phyloP scores from a whole-genome alignment of 164 flowering plant genomes.

The Paratinospora sagittata region DNA sequence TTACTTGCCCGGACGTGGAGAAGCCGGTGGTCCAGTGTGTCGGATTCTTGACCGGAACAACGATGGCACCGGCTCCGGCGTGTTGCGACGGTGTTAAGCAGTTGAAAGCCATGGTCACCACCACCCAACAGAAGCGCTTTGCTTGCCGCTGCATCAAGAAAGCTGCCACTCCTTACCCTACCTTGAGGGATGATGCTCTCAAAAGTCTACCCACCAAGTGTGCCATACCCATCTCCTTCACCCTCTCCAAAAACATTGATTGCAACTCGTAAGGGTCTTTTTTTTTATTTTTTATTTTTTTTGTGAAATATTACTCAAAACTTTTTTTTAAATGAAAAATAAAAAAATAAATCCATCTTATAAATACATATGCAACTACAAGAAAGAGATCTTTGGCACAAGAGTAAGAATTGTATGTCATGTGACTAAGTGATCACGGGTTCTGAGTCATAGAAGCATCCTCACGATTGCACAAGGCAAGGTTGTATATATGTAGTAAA shows the following conservation, averaged over 20 bases:
- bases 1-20: constrained; percentile 13
- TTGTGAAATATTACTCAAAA: too few relatives aligned
- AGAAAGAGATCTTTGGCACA: too few relatives aligned
- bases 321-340: too few relatives aligned
- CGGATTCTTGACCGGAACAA: constrained; percentile 11
- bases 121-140: neutral
- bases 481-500: too few relatives aligned
- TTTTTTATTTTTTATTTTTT: too few relatives aligned
- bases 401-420: too few relatives aligned
- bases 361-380: too few relatives aligned
- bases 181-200: constrained; percentile 8
- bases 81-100: constrained; percentile 14
- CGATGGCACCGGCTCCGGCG: neutral
- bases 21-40: constrained; percentile 7
- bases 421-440: too few relatives aligned
- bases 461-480: too few relatives aligned
- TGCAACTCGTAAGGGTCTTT: constrained; percentile 5
- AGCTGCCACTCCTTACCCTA: neutral
- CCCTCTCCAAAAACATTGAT: neutral
- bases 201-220: constrained; percentile 12
- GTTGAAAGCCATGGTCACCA: neutral
- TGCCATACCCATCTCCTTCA: neutral
- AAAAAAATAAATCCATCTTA: too few relatives aligned
- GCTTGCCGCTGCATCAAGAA: constrained; percentile 10
- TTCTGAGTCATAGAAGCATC: too few relatives aligned